These are phyloP conservation scores for Circinella umbellata DNA, from an alignment of 371 early-diverging fungal genomes.

Conservation along the genomic window DNA sequence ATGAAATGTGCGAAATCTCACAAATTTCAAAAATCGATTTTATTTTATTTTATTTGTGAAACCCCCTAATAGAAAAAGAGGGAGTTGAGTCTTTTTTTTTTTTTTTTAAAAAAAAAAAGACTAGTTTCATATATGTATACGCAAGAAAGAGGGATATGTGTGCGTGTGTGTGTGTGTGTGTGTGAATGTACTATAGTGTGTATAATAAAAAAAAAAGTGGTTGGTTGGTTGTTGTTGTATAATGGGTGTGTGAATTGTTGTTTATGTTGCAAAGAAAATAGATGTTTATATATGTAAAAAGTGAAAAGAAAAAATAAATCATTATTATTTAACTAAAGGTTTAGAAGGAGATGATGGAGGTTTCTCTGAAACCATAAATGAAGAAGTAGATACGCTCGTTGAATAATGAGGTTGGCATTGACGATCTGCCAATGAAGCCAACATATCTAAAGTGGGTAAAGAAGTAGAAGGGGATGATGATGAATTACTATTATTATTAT, in stretches of 20 bases:
- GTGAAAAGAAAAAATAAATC: neutral
- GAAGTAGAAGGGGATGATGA: neutral
- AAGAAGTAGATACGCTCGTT: constrained; percentile 1
- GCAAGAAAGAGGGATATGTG: too few species aligned
- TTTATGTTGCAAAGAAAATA: too few species aligned
- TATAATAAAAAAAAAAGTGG: neutral
- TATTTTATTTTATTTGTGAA: too few species aligned
- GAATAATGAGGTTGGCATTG: constrained; percentile 25
- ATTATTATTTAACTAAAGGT: constrained; percentile 12
- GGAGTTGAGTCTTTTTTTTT: too few species aligned
- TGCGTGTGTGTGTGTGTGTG: too few species aligned
- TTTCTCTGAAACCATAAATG: constrained; percentile 26
- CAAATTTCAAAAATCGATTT: too few species aligned
- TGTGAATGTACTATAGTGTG: too few species aligned
- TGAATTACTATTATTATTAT: neutral
- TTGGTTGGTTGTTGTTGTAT: neutral
- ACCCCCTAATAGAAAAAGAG: too few species aligned
- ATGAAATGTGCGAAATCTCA: too few species aligned
- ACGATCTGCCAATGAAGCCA: constrained; percentile 47
- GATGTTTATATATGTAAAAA: neutral
- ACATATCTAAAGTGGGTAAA: constrained; percentile 31
- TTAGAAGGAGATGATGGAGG: constrained; percentile 14
- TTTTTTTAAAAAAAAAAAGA: too few species aligned
- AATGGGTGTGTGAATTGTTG: neutral
- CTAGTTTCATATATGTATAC: too few species aligned